Evolutionary conservation across 2,329 filamentous ascomycete species (phyloP).

Genomic region (Achaetomium macrosporum): DNA sequence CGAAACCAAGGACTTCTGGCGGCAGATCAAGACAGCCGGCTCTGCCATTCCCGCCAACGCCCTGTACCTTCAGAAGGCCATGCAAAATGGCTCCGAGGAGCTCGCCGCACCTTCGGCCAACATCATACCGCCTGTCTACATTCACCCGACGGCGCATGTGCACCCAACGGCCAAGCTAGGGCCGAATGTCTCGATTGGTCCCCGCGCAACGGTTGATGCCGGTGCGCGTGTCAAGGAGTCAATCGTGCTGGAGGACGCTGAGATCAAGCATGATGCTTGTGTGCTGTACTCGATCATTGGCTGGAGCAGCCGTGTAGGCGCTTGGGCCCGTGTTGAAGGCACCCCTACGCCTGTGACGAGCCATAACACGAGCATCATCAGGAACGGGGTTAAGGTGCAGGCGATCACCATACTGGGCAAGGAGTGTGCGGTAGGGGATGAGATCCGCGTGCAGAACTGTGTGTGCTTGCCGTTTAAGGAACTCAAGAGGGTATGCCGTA

Average conservation of each 20-base stretch:
- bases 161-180: slow-evolving; percentile 95
- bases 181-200: slow-evolving; percentile 92
- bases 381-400: slow-evolving; percentile 98
- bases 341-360: slow-evolving; percentile 81
- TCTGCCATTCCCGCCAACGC: slow-evolving; percentile 96
- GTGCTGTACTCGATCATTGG: slow-evolving; percentile 94
- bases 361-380: slow-evolving; percentile 90
- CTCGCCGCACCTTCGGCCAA: slow-evolving; percentile 77
- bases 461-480: slow-evolving; percentile 97
- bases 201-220: slow-evolving; percentile 76
- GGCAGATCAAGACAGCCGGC: slow-evolving; percentile 98
- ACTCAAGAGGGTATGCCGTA: slow-evolving; percentile 74
- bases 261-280: slow-evolving; percentile 95
- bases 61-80: slow-evolving; percentile 90
- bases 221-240: slow-evolving; percentile 92
- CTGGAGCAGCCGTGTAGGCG: slow-evolving; percentile 91
- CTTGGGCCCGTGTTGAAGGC: slow-evolving; percentile 97
- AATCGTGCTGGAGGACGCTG: slow-evolving; percentile 88
- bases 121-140: slow-evolving; percentile 89
- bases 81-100: slow-evolving; percentile 75
- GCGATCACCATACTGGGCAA: slow-evolving; percentile 96
- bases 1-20: slow-evolving; percentile 99
- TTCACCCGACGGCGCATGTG: slow-evolving; percentile 84
- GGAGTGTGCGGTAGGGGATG: slow-evolving; percentile 89
- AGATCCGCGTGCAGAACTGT: slow-evolving; percentile 95